Percentiles rank a stretch among this genome's conserved stretches.
phyloP scores from a whole-genome alignment of 768 basidiomycete species.

The Crucibulum laeve region DNA sequence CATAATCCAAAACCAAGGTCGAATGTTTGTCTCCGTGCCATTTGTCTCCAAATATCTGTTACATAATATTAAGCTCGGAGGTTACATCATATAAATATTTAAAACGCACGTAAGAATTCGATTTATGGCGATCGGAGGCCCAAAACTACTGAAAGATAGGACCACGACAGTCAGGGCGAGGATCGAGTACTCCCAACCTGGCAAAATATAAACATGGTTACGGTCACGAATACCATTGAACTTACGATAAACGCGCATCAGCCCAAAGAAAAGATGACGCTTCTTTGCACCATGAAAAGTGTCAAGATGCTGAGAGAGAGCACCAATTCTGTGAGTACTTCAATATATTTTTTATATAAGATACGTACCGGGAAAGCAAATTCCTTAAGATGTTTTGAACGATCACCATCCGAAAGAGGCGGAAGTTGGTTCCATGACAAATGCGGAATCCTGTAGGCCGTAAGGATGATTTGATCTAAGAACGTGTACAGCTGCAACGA shows the following conservation, averaged over 20 bases:
- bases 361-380: slow-evolving; percentile 2
- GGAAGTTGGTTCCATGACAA: slow-evolving; percentile 1
- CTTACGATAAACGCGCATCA: slow-evolving; percentile 31
- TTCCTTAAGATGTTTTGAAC: neutral
- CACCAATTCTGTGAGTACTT: neutral
- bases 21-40: slow-evolving; percentile 5
- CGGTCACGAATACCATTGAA: neutral
- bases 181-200: slow-evolving; percentile 25
- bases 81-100: neutral
- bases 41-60: slow-evolving; percentile 19
- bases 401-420: slow-evolving; percentile 1
- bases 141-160: slow-evolving; percentile 22
- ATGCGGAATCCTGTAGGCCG: neutral
- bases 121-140: slow-evolving; percentile 37
- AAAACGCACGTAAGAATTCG: slow-evolving; percentile 30
- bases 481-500: slow-evolving; percentile 1
- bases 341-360: neutral
- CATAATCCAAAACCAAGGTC: slow-evolving; percentile 14
- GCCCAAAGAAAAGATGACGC: slow-evolving; percentile 38
- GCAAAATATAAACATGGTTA: neutral
- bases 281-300: slow-evolving; percentile 29
- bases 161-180: slow-evolving; percentile 24
- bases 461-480: slow-evolving; percentile 2
- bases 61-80: neutral
- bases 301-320: slow-evolving; percentile 24